phyloP scores from a whole-genome alignment of 495 filamentous ascomycete species.

The Aspergillus avenaceus region DNA sequence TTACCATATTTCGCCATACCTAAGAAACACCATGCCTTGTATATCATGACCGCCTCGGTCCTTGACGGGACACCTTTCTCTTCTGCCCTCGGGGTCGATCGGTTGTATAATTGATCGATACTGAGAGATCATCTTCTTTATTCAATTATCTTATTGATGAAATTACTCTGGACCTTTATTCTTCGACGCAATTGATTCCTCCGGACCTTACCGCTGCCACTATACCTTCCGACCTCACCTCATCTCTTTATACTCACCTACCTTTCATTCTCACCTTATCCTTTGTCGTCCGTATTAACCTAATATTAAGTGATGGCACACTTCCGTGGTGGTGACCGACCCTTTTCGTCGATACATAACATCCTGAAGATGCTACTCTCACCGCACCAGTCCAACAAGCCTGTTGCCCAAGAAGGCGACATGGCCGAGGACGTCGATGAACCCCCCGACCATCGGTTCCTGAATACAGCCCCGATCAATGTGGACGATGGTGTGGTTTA shows the following conservation, averaged over 20 bases:
- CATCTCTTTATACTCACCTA: constrained; percentile 4
- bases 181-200: constrained; percentile 6
- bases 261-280: constrained; percentile 5
- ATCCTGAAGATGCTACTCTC: constrained; percentile 46
- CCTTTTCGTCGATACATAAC: constrained; percentile 37
- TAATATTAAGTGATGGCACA: constrained; percentile 35
- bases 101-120: constrained; percentile 30
- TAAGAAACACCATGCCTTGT: constrained; percentile 29
- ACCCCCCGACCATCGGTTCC: constrained; percentile 32
- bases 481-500: constrained; percentile 31
- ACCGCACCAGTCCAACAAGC: constrained; percentile 34
- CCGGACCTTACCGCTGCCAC: constrained; percentile 2
- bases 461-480: constrained; percentile 24
- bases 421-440: constrained; percentile 52
- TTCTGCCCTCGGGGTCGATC: constrained; percentile 29
- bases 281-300: neutral
- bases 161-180: constrained; percentile 11
- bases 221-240: neutral
- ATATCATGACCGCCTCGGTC: constrained; percentile 45
- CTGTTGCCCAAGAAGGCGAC: constrained; percentile 38
- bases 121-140: constrained; percentile 23
- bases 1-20: constrained; percentile 12
- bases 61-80: constrained; percentile 29
- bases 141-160: constrained; percentile 10
- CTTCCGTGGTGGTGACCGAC: constrained; percentile 33